Base-by-base conservation (phyloP, 176 grass and related monocot genomes). In the Hyparrhenia diplandra region DNA sequence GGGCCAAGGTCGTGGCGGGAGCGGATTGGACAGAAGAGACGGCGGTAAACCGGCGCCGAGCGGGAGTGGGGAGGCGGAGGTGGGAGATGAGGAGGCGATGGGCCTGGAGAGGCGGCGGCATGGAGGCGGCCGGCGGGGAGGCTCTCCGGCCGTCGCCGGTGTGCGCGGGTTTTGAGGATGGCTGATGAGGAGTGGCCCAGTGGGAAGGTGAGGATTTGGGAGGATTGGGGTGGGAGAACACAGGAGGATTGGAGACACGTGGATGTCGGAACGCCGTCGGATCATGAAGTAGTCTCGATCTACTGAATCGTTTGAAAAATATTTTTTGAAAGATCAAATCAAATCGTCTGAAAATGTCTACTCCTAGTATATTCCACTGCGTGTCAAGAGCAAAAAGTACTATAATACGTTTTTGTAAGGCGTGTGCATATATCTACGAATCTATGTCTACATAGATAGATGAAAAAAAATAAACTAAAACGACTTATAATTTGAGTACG, bases 71-170 rank as follows among this genome's bases (percentile, higher is more conserved):
- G 0, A 81, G 21, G 45, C 78, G 89, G 6, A 84, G 78, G 9
- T 85, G 86, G 69, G 79, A 88, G 10, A 92, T 76, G 27, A 97
- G 84, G 4, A 86, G 87, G 51, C 86, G 94, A 34, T 88, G 94
- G 11, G 85, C 77, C 24, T 91, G 94, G 49, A 97, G 86, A 29
- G 94, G 82, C 13, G 81, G 83, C 75, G 88, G 94, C 91, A 94
- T 87, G 81, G 40, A 51, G 54, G 66, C 52, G n/a, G 64, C 68
- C 71, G 61, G 65, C 59, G 87, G 69, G 25, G 70, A 75, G 87
- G 49, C 51, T 74, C 59, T 75, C 82, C 87, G 62, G 63, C 76
- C 60, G 32, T 18, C 76, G 62, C 76, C 70, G 82, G 40, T 23
- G 69, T 27, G 49, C 29, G 69, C 54, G 51, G 76, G 71, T 54